A percentile compares a stretch with the other conserved stretches of the same genome.
Evolutionary conservation across 129 eudicot genomes (phyloP).

Genomic region (Tanacetum coccineum): DNA sequence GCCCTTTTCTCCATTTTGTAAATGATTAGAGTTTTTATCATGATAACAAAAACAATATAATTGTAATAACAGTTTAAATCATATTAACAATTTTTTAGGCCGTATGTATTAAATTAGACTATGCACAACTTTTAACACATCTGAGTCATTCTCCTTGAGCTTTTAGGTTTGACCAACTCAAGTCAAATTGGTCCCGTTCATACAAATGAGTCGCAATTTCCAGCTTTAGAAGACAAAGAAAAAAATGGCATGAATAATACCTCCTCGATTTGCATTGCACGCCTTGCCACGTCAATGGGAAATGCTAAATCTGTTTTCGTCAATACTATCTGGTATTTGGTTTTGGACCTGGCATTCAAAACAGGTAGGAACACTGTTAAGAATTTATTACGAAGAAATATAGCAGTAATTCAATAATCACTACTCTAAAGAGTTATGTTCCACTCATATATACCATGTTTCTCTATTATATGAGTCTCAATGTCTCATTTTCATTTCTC

Average conservation of each 20-base stretch:
- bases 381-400: not conserved
- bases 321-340: constrained; percentile 83
- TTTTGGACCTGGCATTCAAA: constrained; percentile 60
- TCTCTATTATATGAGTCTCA: not conserved
- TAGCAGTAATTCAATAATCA: not conserved
- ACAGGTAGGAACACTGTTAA: not conserved
- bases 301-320: constrained; percentile 86
- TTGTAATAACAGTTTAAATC: too few species aligned
- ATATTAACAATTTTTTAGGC: too few species aligned
- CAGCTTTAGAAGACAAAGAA: not conserved
- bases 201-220: too few species aligned
- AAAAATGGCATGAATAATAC: constrained; percentile 19
- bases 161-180: too few species aligned
- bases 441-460: not conserved
- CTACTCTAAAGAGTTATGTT: not conserved
- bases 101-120: too few species aligned
- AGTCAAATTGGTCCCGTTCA: too few species aligned
- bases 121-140: too few species aligned
- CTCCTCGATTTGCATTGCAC: constrained; percentile 98
- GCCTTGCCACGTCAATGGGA: constrained; percentile 94
- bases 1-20: too few species aligned
- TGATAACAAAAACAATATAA: not conserved
- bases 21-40: too few species aligned
- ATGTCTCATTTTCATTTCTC: not conserved
- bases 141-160: too few species aligned